A percentile compares a stretch with the other conserved stretches of the same genome.
These are phyloP conservation scores for Melanomma pulvis-pyrius DNA, from an alignment of 495 filamentous ascomycete species.

Conservation along the genomic window DNA sequence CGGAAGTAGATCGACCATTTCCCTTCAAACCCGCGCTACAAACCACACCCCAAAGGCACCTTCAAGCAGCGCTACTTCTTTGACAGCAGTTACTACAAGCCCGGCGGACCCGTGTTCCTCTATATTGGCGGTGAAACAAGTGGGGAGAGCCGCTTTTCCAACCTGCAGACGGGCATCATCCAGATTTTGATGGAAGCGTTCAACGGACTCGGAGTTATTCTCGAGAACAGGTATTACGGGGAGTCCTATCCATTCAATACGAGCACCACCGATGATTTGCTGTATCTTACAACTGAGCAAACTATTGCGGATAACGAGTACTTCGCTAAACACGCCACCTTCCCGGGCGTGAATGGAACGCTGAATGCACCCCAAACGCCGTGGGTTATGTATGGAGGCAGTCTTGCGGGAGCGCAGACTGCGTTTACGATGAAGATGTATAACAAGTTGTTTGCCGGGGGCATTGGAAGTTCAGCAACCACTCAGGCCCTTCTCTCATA, in stretches of 20 bases:
- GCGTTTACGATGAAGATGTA: slow-evolving; percentile 71
- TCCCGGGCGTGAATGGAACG: slow-evolving; percentile 61
- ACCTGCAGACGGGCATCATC: slow-evolving; percentile 44
- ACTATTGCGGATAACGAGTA: slow-evolving; percentile 69
- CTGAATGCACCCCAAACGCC: slow-evolving; percentile 59
- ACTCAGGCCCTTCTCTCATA: slow-evolving; percentile 70
- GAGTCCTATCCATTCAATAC: slow-evolving; percentile 28
- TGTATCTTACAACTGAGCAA: slow-evolving; percentile 75
- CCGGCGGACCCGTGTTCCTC: slow-evolving; percentile 72
- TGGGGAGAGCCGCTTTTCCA: slow-evolving; percentile 57
- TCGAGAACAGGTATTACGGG: slow-evolving; percentile 55
- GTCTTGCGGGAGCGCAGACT: slow-evolving; percentile 70
- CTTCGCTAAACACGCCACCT: slow-evolving; percentile 67
- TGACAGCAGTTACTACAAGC: slow-evolving; percentile 64
- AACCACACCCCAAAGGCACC: slow-evolving; percentile 60
- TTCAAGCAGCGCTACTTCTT: slow-evolving; percentile 74
- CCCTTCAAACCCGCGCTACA: slow-evolving; percentile 68
- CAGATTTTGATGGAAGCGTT: slow-evolving; percentile 62
- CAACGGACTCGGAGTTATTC: slow-evolving; percentile 68
- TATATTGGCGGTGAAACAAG: slow-evolving; percentile 65
- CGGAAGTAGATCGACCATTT: slow-evolving; percentile 64
- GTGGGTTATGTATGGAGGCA: slow-evolving; percentile 72
- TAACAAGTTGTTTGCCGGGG: slow-evolving; percentile 67
- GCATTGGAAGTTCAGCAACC: slow-evolving; percentile 70
- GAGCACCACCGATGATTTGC: slow-evolving; percentile 58